Percentiles rank a stretch among this genome's conserved stretches.
Evolutionary conservation across 345 rosid genomes (phyloP).

Genomic region (Gossypium turneri): DNA sequence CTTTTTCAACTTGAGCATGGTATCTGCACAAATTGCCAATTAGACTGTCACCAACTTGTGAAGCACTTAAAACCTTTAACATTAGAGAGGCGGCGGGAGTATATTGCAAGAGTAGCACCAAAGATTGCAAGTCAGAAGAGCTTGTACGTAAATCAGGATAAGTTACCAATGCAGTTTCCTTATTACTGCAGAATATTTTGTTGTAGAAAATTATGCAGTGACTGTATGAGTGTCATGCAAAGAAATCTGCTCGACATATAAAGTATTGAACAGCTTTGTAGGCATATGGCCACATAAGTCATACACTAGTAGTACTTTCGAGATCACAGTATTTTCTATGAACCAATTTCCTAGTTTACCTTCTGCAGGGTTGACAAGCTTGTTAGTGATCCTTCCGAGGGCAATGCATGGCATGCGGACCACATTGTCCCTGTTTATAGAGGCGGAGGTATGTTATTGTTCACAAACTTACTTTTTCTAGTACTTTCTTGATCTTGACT

Average conservation of each 20-base stretch:
- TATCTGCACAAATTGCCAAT: conserved; percentile 69
- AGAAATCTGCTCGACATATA: not conserved
- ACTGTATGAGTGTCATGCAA: not conserved
- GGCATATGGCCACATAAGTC: conserved; percentile 5
- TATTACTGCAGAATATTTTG: not conserved
- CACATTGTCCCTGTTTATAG: conserved; percentile 82
- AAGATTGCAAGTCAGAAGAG: conserved; percentile 53
- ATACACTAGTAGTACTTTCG: not conserved
- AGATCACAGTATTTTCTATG: not conserved
- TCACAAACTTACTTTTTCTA: not conserved
- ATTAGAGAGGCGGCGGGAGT: conserved; percentile 48
- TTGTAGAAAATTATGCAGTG: not conserved
- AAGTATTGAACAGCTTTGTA: not conserved
- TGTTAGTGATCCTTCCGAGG: conserved; percentile 70
- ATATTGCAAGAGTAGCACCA: conserved; percentile 63
- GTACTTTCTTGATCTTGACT: not conserved
- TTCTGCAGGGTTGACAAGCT: conserved; percentile 68
- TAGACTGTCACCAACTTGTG: conserved; percentile 87
- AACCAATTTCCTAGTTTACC: conserved; percentile 15
- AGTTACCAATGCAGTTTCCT: conserved; percentile 12
- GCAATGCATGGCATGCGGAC: conserved; percentile 96
- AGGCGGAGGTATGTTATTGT: conserved; percentile 68
- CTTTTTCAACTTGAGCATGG: conserved; percentile 87
- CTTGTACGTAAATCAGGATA: conserved; percentile 46
- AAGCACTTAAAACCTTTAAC: conserved; percentile 64